These are phyloP conservation scores for Quercus bicolor DNA, from an alignment of 306 rosid species.

Conservation along the genomic window DNA sequence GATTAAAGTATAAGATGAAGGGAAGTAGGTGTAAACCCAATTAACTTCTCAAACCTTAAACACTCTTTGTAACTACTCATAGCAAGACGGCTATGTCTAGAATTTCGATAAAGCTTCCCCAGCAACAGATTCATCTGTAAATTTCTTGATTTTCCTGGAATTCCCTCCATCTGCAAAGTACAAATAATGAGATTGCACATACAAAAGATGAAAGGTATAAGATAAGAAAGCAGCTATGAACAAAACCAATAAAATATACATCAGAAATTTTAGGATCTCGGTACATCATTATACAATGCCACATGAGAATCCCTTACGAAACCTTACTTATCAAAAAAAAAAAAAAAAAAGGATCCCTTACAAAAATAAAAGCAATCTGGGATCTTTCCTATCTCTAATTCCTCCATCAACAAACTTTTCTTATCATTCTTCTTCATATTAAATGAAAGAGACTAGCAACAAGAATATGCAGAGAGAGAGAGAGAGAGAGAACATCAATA, in stretches of 20 bases:
- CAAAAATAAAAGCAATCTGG: conserved; percentile 8
- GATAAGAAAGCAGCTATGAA: conserved; percentile 12
- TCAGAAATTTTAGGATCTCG: background rate
- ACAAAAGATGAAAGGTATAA: background rate
- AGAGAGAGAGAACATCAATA: conserved; percentile 8
- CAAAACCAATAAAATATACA: conserved; percentile 1
- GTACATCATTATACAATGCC: background rate
- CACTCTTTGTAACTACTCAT: conserved; percentile 91
- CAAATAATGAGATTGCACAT: conserved; percentile 6
- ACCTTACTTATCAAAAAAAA: too few species aligned
- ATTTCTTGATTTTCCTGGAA: conserved; percentile 80
- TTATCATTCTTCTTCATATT: conserved; percentile 6
- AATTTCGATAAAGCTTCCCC: conserved; percentile 81
- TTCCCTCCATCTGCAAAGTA: conserved; percentile 84
- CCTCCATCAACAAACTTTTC: conserved; percentile 1
- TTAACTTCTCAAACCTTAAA: conserved; percentile 58
- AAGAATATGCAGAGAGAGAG: background rate
- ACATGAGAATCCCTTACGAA: background rate
- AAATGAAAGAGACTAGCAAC: background rate
- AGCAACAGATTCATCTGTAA: conserved; percentile 81
- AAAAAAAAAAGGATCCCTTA: background rate
- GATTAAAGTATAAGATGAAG: conserved; percentile 13
- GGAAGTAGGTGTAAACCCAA: conserved; percentile 11
- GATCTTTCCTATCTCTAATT: conserved; percentile 10
- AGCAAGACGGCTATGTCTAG: conserved; percentile 88